phyloP scores from a whole-genome alignment of 768 basidiomycete genomes.

The Lactarius evosmus region DNA sequence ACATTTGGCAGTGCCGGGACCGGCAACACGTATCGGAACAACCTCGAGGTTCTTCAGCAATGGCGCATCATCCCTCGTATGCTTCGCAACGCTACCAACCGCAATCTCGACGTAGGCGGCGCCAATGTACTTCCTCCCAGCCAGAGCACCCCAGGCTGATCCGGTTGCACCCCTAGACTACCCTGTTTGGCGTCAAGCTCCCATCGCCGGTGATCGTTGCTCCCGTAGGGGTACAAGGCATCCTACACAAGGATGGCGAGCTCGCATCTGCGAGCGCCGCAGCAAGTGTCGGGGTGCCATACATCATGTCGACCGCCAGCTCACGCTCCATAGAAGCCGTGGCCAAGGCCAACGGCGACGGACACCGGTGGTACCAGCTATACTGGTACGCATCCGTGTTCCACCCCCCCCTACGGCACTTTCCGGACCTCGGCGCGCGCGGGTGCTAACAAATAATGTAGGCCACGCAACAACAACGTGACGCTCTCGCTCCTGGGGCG shows the following conservation, averaged over 20 bases:
- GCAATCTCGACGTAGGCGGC: constrained; percentile 54
- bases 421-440: neutral
- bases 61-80: constrained; percentile 81
- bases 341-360: constrained; percentile 65
- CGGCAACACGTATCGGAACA: constrained; percentile 61
- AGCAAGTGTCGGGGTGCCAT: constrained; percentile 57
- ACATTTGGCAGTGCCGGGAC: constrained; percentile 76
- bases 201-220: constrained; percentile 62
- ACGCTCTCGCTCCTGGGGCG: constrained; percentile 63
- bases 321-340: constrained; percentile 72
- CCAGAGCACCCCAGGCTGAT: neutral
- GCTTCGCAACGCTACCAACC: constrained; percentile 57
- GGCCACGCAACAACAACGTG: constrained; percentile 60
- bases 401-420: neutral
- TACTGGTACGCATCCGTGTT: constrained; percentile 58
- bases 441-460: constrained; percentile 29
- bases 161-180: constrained; percentile 44
- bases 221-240: constrained; percentile 69
- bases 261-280: constrained; percentile 67
- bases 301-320: constrained; percentile 73
- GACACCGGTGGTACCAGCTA: constrained; percentile 75
- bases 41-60: constrained; percentile 58
- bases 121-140: neutral
- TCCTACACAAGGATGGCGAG: constrained; percentile 69
- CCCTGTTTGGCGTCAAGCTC: constrained; percentile 64